These are phyloP conservation scores for Fusarium anguioides DNA, from an alignment of 2,329 filamentous ascomycete genomes.

Conservation along the genomic window DNA sequence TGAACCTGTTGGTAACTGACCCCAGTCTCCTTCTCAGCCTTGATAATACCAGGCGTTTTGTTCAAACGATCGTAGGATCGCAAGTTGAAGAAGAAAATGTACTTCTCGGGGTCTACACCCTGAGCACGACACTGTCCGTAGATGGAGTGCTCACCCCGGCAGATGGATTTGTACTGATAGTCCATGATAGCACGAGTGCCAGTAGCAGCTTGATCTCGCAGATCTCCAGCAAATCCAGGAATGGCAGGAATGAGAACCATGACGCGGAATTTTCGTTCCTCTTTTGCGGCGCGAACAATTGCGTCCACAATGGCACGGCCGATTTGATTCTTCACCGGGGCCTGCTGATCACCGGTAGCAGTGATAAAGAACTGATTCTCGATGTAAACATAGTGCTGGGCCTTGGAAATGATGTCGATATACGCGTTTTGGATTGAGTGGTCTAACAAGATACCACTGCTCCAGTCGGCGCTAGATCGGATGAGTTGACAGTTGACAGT, in stretches of 20 bases:
- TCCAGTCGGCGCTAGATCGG: constrained; percentile 94
- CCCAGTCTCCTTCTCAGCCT: constrained; percentile 83
- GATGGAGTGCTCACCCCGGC: constrained; percentile 90
- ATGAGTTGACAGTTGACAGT: constrained; percentile 85
- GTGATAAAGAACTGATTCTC: constrained; percentile 99
- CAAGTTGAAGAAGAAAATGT: constrained; percentile 95
- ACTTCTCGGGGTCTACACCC: constrained; percentile 79
- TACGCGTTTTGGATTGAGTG: constrained; percentile 92
- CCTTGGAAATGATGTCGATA: constrained; percentile 83
- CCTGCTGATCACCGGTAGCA: constrained; percentile 88
- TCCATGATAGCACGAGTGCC: constrained; percentile 98
- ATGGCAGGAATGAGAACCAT: constrained; percentile 92
- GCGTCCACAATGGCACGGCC: constrained; percentile 92
- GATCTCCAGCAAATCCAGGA: constrained; percentile 92
- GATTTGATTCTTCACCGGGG: constrained; percentile 87
- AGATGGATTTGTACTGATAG: constrained; percentile 97
- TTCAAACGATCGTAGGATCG: constrained; percentile 93
- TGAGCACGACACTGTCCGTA: constrained; percentile 78
- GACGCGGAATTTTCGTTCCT: constrained; percentile 87
- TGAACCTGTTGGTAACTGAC: constrained; percentile 89
- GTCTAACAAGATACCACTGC: constrained; percentile 85
- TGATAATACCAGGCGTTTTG: constrained; percentile 77
- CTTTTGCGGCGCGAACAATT: constrained; percentile 81
- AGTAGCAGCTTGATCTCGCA: constrained; percentile 82
- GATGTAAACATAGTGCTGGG: constrained; percentile 94